A percentile compares a stretch with the other conserved stretches of the same genome.
These are phyloP conservation scores for Tricholoma saponaceum DNA, from an alignment of 768 basidiomycete genomes.

Conservation along the genomic window DNA sequence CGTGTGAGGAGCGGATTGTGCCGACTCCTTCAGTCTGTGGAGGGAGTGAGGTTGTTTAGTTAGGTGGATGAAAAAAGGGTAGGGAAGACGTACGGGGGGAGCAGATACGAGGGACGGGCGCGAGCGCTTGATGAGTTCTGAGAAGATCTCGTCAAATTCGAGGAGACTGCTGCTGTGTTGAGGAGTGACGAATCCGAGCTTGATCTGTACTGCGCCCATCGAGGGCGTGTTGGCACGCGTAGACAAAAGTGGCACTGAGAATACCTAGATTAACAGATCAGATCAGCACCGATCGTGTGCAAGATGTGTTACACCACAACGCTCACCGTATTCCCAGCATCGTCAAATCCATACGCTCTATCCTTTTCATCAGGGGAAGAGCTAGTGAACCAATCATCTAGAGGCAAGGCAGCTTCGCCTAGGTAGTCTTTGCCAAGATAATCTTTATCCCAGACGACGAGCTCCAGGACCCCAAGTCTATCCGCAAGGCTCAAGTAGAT, in stretches of 20 bases:
- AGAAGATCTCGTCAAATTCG: constrained; percentile 57
- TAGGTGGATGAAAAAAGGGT: background rate
- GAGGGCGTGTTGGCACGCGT: constrained; percentile 36
- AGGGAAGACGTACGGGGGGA: constrained; percentile 56
- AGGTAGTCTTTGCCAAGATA: constrained; percentile 88
- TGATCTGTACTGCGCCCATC: constrained; percentile 38
- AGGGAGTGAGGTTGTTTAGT: background rate
- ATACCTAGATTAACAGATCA: constrained; percentile 6
- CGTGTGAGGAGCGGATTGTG: constrained; percentile 64
- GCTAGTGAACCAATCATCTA: constrained; percentile 76
- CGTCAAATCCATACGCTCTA: constrained; percentile 50
- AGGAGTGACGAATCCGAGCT: constrained; percentile 44
- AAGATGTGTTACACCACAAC: background rate
- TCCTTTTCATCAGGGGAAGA: constrained; percentile 24
- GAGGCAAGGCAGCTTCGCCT: constrained; percentile 74
- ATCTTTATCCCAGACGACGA: constrained; percentile 95
- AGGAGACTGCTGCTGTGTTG: constrained; percentile 40
- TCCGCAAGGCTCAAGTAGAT: constrained; percentile 75
- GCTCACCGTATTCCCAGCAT: constrained; percentile 66
- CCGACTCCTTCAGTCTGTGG: constrained; percentile 81
- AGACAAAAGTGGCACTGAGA: constrained; percentile 32
- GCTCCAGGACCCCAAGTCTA: constrained; percentile 69
- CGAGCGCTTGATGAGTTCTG: constrained; percentile 58
- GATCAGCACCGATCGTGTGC: background rate
- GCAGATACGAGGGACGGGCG: constrained; percentile 68